Percentiles rank a stretch among this genome's conserved stretches.
These are phyloP conservation scores for Pseudocercospora eumusae DNA, from an alignment of 2,329 filamentous ascomycete genomes.

Conservation along the genomic window DNA sequence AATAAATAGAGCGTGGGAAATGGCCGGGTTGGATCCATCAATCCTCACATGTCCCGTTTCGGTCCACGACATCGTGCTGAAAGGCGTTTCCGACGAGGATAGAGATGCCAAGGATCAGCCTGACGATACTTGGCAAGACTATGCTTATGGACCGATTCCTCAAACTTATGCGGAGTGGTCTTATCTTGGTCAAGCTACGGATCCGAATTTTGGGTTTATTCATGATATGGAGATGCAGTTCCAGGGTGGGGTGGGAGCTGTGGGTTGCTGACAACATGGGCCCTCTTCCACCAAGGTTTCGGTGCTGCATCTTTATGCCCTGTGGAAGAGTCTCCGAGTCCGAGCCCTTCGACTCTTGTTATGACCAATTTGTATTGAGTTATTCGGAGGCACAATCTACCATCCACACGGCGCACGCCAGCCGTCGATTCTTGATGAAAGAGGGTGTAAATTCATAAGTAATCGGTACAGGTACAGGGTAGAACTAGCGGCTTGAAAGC, in stretches of 20 bases:
- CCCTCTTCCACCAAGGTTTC: background rate
- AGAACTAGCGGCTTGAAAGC: background rate
- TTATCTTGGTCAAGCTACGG: constrained; percentile 24
- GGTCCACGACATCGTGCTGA: constrained; percentile 26
- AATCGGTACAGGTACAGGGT: too few relatives aligned
- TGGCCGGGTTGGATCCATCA: constrained; percentile 28
- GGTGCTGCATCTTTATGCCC: background rate
- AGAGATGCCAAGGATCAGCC: constrained; percentile 22
- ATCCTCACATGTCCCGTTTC: constrained; percentile 27
- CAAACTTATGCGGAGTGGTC: constrained; percentile 28
- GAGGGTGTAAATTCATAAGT: too few relatives aligned
- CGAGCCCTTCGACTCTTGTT: background rate
- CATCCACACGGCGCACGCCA: too few relatives aligned
- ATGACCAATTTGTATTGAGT: background rate
- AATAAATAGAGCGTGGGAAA: constrained; percentile 29
- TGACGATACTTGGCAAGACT: constrained; percentile 26
- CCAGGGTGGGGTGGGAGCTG: constrained; percentile 19
- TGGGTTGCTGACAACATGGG: constrained; percentile 15
- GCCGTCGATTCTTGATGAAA: too few relatives aligned
- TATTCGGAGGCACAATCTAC: too few relatives aligned
- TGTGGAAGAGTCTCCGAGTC: background rate
- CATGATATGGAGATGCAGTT: constrained; percentile 27
- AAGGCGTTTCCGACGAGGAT: constrained; percentile 25
- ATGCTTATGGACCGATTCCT: constrained; percentile 26
- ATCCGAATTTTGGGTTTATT: constrained; percentile 28